Evolutionary conservation across 768 basidiomycete genomes (phyloP).

Genomic region (Tricholoma terreum): DNA sequence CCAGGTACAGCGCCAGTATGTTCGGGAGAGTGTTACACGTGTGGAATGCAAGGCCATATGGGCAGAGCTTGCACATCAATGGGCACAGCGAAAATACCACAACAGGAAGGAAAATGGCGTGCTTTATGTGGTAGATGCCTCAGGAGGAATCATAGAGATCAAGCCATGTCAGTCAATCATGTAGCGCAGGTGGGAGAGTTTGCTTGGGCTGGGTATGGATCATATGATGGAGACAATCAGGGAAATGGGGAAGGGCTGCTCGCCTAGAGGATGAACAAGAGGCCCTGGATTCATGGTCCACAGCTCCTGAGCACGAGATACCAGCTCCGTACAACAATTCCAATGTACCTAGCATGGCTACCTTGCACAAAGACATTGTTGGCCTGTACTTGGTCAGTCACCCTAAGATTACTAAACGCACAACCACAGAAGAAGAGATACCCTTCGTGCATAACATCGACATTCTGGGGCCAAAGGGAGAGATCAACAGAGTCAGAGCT

Average conservation of each 20-base stretch:
- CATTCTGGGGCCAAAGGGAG: conserved; percentile 15
- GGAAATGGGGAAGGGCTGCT: not conserved
- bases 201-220: not conserved
- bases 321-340: not conserved
- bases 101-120: not conserved
- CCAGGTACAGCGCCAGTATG: too few relatives aligned
- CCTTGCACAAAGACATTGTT: not conserved
- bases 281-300: not conserved
- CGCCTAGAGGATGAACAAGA: not conserved
- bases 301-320: not conserved
- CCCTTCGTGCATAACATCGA: conserved; percentile 22
- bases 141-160: not conserved
- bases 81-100: not conserved
- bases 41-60: not conserved
- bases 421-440: not conserved
- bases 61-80: not conserved
- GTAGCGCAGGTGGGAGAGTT: not conserved
- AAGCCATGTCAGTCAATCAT: not conserved
- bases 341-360: not conserved
- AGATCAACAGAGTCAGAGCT: conserved; percentile 12
- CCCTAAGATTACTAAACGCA: not conserved
- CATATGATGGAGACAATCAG: not conserved
- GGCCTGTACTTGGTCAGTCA: not conserved
- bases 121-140: not conserved
- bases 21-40: too few relatives aligned